phyloP scores from a whole-genome alignment of 164 flowering plant species.

The Magnolia sinica region DNA sequence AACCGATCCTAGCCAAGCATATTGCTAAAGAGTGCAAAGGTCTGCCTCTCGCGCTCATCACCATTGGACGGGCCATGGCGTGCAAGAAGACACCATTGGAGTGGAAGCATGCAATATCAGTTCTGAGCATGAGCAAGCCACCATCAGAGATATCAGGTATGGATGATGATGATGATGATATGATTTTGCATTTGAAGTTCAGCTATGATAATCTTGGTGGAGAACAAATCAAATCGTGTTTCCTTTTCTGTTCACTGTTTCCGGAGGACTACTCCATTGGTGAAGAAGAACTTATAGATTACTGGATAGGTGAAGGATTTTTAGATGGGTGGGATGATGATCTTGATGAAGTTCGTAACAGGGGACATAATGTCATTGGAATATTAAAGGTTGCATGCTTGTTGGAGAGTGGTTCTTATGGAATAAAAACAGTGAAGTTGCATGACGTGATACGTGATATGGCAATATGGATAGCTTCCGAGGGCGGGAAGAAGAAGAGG shows the following conservation, averaged over 20 bases:
- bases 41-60: slow-evolving; percentile 10
- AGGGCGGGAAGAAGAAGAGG: not conserved
- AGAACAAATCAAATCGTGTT: not conserved
- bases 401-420: slow-evolving; percentile 10
- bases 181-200: slow-evolving; percentile 4
- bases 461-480: slow-evolving; percentile 18
- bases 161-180: not conserved
- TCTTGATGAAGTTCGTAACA: slow-evolving; percentile 3
- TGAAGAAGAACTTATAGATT: slow-evolving; percentile 7
- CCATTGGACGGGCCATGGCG: slow-evolving; percentile 11
- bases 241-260: slow-evolving; percentile 12
- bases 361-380: slow-evolving; percentile 8
- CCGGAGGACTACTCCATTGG: slow-evolving; percentile 9
- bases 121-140: not conserved
- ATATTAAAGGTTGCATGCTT: slow-evolving; percentile 14
- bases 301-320: slow-evolving; percentile 16
- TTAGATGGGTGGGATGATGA: slow-evolving; percentile 4
- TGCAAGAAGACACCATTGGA: slow-evolving; percentile 2
- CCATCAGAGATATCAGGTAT: slow-evolving; percentile 2
- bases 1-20: not conserved
- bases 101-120: slow-evolving; percentile 11
- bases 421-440: slow-evolving; percentile 5
- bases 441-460: slow-evolving; percentile 13
- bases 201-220: slow-evolving; percentile 12
- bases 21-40: slow-evolving; percentile 6